Evolutionary conservation across 2,329 filamentous ascomycete genomes (phyloP).

Genomic region (Colletotrichum liaoningense): DNA sequence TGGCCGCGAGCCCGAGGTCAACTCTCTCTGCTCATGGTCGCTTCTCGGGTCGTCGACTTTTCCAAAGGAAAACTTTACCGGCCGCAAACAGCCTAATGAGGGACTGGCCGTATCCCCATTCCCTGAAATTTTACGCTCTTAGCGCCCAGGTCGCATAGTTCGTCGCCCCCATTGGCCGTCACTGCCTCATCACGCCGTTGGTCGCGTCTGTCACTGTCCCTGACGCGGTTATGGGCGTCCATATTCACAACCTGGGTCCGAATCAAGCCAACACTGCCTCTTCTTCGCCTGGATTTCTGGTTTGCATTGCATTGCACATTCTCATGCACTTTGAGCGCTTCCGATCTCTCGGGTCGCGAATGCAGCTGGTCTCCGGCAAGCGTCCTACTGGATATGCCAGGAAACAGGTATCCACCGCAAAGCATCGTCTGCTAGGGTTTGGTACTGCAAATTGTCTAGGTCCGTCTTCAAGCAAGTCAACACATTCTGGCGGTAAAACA

Average conservation of each 20-base stretch:
- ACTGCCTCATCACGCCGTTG: slow-evolving; percentile 17
- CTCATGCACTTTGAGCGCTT: slow-evolving; percentile 45
- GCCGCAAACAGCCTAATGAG: slow-evolving; percentile 10
- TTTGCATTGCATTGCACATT: slow-evolving; percentile 24
- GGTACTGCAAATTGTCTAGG: neutral
- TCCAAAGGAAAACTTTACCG: neutral
- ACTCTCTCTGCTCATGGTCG: neutral
- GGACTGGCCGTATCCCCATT: neutral
- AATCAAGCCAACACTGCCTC: slow-evolving; percentile 12
- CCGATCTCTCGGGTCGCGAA: slow-evolving; percentile 42
- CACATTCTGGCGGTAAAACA: slow-evolving; percentile 9
- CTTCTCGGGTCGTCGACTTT: neutral
- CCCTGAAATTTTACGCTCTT: slow-evolving; percentile 14
- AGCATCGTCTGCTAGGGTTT: neutral
- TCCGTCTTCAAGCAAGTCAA: neutral
- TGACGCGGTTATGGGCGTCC: slow-evolving; percentile 24
- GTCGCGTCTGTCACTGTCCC: slow-evolving; percentile 27
- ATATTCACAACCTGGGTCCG: neutral
- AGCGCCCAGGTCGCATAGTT: slow-evolving; percentile 34
- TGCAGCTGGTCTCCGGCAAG: neutral
- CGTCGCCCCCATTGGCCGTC: slow-evolving; percentile 31
- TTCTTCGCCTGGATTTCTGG: neutral
- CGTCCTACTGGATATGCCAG: slow-evolving; percentile 3
- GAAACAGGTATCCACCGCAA: slow-evolving; percentile 4
- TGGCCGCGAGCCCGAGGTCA: neutral